These are phyloP conservation scores for Paracamarosporium sp. DNA, from an alignment of 2,329 filamentous ascomycete genomes.

Conservation along the genomic window DNA sequence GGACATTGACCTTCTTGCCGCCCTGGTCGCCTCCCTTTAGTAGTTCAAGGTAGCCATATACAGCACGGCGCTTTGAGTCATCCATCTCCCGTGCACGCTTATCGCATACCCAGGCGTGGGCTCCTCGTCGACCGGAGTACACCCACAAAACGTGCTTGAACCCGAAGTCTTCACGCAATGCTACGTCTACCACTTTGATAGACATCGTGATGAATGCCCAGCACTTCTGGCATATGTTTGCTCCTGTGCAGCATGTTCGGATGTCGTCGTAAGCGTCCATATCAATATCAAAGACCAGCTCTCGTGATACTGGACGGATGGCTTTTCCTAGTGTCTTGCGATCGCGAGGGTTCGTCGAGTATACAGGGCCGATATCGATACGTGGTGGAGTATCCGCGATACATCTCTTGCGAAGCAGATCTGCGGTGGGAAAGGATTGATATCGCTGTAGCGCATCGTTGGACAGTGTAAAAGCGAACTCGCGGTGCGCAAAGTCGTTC, in stretches of 20 bases:
- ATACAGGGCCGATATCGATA: slow-evolving; percentile 98
- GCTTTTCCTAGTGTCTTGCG: slow-evolving; percentile 85
- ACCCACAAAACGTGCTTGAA: slow-evolving; percentile 98
- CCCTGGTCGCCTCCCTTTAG: slow-evolving; percentile 85
- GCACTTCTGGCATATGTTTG: slow-evolving; percentile 91
- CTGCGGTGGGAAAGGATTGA: slow-evolving; percentile 75
- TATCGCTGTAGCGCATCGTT: slow-evolving; percentile 94
- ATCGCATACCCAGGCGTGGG: slow-evolving; percentile 98
- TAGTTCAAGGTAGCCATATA: slow-evolving; percentile 89
- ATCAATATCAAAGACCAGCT: slow-evolving; percentile 99
- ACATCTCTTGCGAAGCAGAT: slow-evolving; percentile 87
- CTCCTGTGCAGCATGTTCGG: slow-evolving; percentile 90
- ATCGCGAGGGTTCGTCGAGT: slow-evolving; percentile 91
- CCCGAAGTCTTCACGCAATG: slow-evolving; percentile 91
- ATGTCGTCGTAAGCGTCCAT: slow-evolving; percentile 98
- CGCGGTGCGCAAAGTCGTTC: slow-evolving; percentile 88
- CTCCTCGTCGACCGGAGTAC: slow-evolving; percentile 94
- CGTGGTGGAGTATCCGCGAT: slow-evolving; percentile 86
- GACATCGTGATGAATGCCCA: slow-evolving; percentile 99
- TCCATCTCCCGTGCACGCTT: slow-evolving; percentile 83
- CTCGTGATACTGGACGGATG: slow-evolving; percentile 86
- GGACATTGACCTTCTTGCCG: slow-evolving; percentile 84
- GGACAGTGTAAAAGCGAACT: slow-evolving; percentile 94
- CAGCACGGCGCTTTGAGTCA: slow-evolving; percentile 81
- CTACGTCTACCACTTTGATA: slow-evolving; percentile 88